These are phyloP conservation scores for Populus nigra DNA, from an alignment of 345 rosid genomes.

Conservation along the genomic window DNA sequence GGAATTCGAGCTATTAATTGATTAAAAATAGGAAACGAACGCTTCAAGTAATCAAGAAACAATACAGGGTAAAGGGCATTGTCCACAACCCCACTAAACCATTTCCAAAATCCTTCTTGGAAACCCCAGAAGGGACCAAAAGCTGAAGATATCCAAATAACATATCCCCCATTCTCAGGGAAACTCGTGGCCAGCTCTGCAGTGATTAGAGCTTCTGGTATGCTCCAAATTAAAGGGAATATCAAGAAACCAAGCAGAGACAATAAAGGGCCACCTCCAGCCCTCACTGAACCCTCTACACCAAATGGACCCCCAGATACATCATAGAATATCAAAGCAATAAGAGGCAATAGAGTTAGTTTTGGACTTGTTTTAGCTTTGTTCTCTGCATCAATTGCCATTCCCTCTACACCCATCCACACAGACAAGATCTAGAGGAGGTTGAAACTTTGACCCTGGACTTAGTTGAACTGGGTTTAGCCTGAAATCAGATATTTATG, in stretches of 20 bases:
- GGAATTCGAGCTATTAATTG: conserved; percentile 64
- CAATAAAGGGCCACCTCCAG: conserved; percentile 88
- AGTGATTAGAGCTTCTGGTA: conserved; percentile 86
- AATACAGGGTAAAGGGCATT: conserved; percentile 87
- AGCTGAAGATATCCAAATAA: conserved; percentile 85
- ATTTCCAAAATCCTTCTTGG: conserved; percentile 95
- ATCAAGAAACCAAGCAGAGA: conserved; percentile 75
- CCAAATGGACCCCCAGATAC: conserved; percentile 98
- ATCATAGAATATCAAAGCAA: conserved; percentile 88
- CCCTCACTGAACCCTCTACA: conserved; percentile 78
- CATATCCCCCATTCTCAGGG: conserved; percentile 93
- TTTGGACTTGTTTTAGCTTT: conserved; percentile 48
- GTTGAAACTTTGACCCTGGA: conserved; percentile 5
- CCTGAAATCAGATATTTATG: conserved; percentile 8
- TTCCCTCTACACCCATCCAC: conserved; percentile 70
- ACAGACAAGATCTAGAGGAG: conserved; percentile 10
- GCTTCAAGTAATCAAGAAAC: conserved; percentile 89
- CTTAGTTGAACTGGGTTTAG: background rate
- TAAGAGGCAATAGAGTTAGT: conserved; percentile 67
- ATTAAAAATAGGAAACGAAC: conserved; percentile 66
- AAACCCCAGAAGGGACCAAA: conserved; percentile 95
- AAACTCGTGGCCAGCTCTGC: conserved; percentile 93
- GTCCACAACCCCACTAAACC: conserved; percentile 97
- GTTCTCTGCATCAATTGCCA: conserved; percentile 30
- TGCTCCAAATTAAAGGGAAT: conserved; percentile 86